Evolutionary conservation across 2,329 filamentous ascomycete genomes (phyloP), one percentile per base, ranked within the genome.

Genomic region (Nothophoma quercina): DNA sequence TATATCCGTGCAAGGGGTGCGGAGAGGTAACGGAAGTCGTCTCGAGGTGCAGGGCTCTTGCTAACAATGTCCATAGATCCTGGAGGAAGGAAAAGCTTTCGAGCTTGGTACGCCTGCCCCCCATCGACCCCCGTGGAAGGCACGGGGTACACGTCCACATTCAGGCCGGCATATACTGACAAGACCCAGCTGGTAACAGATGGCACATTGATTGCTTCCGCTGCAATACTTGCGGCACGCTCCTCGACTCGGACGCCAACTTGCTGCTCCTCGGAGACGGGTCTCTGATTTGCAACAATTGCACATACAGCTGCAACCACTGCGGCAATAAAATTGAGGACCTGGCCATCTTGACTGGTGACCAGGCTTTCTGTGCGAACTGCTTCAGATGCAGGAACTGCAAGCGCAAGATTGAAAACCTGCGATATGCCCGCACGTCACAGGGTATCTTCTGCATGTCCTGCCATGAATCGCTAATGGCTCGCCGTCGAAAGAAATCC

Each of bases 401-500:
- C 82, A 99, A 98, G 81, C 87, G 90, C 73, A 97, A 97, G 80
- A 99, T 99, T 56, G 95, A 99, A 77, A 99, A 99, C 73, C 82
- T 99, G 60, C 88, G 93, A 73, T 99, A 98, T 85, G 95, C 95
- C 47, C 87, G 95, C 70, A 99, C 95, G 1, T 97, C 93, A 7
- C 95, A 98, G 76, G 95, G 95, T 55, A 99, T 99, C 65, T 98
- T 99, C 73, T 99, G 95, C 79, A 99, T 99, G 95, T 92, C 88
- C 69, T 99, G 95, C 73, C 95, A 99, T 71, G 95, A 99, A 76
- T 95, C 91, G 22, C 78, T 99, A 45, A 98, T 98, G 92, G 91
- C 93, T 41, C 84, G 93, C 59, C 85, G 93, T 60, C 85, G 91
- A 68, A 97, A 98, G 78, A 92, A 91, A 74, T 88, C 88, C 30